Evolutionary conservation across 352 stramenopile species (phyloP).

Genomic region (Phytophthora pinifolia): DNA sequence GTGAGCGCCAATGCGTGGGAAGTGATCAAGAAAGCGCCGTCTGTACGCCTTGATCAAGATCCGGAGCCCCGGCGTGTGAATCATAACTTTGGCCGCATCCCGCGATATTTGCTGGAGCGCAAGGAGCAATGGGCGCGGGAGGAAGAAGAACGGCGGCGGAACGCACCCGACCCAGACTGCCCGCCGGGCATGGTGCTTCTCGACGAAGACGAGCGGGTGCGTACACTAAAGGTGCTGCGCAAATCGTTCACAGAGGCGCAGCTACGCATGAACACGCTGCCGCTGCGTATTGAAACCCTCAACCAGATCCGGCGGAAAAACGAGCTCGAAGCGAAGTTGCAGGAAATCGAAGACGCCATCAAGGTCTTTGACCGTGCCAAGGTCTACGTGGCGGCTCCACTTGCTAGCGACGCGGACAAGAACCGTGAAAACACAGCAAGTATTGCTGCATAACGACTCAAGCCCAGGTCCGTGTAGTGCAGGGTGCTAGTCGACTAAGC

Average conservation of each 20-base stretch:
- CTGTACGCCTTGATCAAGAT: constrained; percentile 18
- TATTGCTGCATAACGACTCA: constrained; percentile 23
- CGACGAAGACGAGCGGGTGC: constrained; percentile 75
- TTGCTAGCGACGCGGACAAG: constrained; percentile 18
- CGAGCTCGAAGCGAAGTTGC: constrained; percentile 77
- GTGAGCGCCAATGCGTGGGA: constrained; percentile 79
- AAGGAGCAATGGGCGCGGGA: constrained; percentile 85
- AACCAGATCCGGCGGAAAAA: constrained; percentile 82
- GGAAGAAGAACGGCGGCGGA: constrained; percentile 73
- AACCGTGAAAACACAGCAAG: constrained; percentile 23
- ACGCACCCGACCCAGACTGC: constrained; percentile 82
- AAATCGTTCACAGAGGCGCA: constrained; percentile 64
- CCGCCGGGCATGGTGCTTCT: constrained; percentile 85
- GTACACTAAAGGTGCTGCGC: constrained; percentile 64
- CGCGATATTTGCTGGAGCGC: constrained; percentile 65
- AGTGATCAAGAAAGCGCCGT: constrained; percentile 61
- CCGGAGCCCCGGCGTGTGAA: constrained; percentile 7
- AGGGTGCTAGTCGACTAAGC: constrained; percentile 10
- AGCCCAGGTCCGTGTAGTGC: constrained; percentile 18
- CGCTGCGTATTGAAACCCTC: constrained; percentile 84
- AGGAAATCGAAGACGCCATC: constrained; percentile 91
- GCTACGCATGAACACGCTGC: constrained; percentile 70
- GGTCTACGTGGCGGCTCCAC: constrained; percentile 75
- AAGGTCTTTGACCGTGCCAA: constrained; percentile 85
- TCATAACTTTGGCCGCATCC: constrained; percentile 62